Conservation (phyloP, 106 monocot species). For the Dendrobium chrysotoxum region DNA sequence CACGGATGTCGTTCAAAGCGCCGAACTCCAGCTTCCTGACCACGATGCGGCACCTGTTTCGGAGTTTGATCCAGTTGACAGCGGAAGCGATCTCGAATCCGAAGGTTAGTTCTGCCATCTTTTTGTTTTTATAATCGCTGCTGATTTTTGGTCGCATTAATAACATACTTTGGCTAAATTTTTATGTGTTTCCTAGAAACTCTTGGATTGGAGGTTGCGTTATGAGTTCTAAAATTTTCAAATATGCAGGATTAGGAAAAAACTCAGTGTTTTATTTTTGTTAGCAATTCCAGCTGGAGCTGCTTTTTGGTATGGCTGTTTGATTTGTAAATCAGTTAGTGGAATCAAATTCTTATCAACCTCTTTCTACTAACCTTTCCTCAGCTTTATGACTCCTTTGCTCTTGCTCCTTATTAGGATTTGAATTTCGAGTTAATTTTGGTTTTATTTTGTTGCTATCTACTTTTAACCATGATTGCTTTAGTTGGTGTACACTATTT, state of each 20-base stretch:
- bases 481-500: too few relatives aligned
- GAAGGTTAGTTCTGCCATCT: constrained; percentile 45
- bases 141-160: background rate
- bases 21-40: constrained; percentile 50
- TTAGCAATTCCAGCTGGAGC: too few relatives aligned
- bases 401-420: background rate
- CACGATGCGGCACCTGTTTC: constrained; percentile 8
- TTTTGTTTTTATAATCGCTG: background rate
- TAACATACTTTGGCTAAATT: background rate
- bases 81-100: constrained; percentile 74
- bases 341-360: background rate
- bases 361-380: background rate
- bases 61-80: constrained; percentile 61
- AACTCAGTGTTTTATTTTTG: too few relatives aligned
- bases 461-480: too few relatives aligned
- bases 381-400: background rate
- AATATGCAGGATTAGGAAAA: background rate
- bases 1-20: constrained; percentile 48
- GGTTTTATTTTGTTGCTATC: too few relatives aligned
- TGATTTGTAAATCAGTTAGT: background rate
- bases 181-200: too few relatives aligned
- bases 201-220: too few relatives aligned
- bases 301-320: background rate
- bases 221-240: background rate
- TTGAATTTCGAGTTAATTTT: too few relatives aligned